Conservation (phyloP, 306 rosid species). For the Ceratonia siliqua region DNA sequence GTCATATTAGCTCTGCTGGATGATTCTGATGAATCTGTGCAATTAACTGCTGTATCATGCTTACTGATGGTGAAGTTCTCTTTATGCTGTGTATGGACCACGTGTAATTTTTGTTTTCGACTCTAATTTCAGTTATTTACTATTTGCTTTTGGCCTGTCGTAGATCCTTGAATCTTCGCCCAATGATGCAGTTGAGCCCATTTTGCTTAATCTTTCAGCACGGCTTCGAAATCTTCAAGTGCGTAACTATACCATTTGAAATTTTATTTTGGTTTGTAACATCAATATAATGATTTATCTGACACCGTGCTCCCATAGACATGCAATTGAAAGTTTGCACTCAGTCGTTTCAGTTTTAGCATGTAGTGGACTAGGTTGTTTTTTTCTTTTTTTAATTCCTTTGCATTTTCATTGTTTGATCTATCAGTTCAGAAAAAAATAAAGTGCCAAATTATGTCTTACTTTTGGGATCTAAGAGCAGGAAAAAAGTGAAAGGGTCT, state of each 20-base stretch:
- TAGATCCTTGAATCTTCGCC: slow-evolving; percentile 89
- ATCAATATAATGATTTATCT: slow-evolving; percentile 3
- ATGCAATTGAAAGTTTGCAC: background rate
- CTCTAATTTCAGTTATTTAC: slow-evolving; percentile 35
- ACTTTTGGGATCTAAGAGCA: slow-evolving; percentile 1
- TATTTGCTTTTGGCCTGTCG: slow-evolving; percentile 31
- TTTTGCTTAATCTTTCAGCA: slow-evolving; percentile 75
- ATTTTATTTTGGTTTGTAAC: slow-evolving; percentile 3
- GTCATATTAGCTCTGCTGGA: slow-evolving; percentile 91
- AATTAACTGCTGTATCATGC: slow-evolving; percentile 90
- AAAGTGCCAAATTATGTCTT: background rate
- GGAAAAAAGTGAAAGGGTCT: background rate
- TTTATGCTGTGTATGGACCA: background rate
- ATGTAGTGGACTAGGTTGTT: background rate
- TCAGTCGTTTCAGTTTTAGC: background rate
- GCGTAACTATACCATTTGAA: slow-evolving; percentile 18
- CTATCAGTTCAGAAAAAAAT: background rate
- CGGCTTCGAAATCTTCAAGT: slow-evolving; percentile 96
- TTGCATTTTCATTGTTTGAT: background rate
- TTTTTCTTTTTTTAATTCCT: background rate
- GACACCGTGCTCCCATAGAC: slow-evolving; percentile 8
- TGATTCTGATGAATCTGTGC: slow-evolving; percentile 88
- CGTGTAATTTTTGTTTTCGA: slow-evolving; percentile 3
- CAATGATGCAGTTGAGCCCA: slow-evolving; percentile 83
- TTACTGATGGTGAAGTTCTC: slow-evolving; percentile 69